These are phyloP conservation scores for Coemansia sp. DNA, from an alignment of 192 early-diverging fungal genomes.

Conservation along the genomic window DNA sequence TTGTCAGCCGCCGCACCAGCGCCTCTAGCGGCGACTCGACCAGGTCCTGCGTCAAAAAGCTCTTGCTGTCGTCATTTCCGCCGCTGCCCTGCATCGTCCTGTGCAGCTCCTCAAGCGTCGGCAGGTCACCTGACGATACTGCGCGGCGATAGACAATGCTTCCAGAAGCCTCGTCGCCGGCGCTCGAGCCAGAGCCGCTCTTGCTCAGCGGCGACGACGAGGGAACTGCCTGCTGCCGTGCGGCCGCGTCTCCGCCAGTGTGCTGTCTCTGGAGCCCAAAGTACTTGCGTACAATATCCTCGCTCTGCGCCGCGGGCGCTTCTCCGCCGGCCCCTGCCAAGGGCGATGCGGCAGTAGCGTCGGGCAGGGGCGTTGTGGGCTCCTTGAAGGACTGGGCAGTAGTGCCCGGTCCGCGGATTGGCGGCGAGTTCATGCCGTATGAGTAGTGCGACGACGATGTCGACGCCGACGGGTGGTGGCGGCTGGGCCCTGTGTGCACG, in stretches of 20 bases:
- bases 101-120: slow-evolving; percentile 32
- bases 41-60: slow-evolving; percentile 45
- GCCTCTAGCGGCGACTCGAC: slow-evolving; percentile 54
- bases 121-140: slow-evolving; percentile 51
- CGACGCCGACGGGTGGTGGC: slow-evolving; percentile 42
- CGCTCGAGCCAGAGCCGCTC: slow-evolving; percentile 2
- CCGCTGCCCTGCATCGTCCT: neutral
- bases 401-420: slow-evolving; percentile 13
- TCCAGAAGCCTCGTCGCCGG: slow-evolving; percentile 3
- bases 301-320: slow-evolving; percentile 14
- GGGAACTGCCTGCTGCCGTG: neutral
- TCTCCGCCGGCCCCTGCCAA: slow-evolving; percentile 4
- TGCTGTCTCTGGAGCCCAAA: slow-evolving; percentile 35
- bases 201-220: slow-evolving; percentile 5
- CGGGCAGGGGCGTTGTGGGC: slow-evolving; percentile 10
- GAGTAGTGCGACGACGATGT: slow-evolving; percentile 47
- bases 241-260: neutral
- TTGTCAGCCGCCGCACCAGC: slow-evolving; percentile 47
- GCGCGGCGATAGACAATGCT: slow-evolving; percentile 48
- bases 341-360: slow-evolving; percentile 7
- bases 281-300: slow-evolving; percentile 54
- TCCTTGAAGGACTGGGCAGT: slow-evolving; percentile 13
- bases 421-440: slow-evolving; percentile 26
- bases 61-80: slow-evolving; percentile 2
- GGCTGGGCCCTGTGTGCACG: slow-evolving; percentile 18